A percentile compares a stretch with the other conserved stretches of the same genome.
These are phyloP conservation scores for Byssoonygena ceratinophila DNA, from an alignment of 2,329 filamentous ascomycete genomes.

Conservation along the genomic window DNA sequence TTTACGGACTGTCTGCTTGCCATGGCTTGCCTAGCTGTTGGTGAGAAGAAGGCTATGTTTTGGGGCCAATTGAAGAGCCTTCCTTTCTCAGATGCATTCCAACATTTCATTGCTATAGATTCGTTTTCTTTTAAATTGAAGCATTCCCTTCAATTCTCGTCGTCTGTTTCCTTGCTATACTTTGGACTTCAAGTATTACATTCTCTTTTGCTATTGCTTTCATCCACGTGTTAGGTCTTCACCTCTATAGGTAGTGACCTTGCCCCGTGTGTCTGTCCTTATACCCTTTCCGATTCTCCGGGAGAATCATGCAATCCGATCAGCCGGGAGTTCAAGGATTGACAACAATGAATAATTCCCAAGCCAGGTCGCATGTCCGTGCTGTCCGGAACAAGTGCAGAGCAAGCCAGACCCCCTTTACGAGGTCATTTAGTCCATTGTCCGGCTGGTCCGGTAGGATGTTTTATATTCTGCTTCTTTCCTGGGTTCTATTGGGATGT, in stretches of 20 bases:
- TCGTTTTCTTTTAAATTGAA: neutral
- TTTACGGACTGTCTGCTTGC: too few species aligned
- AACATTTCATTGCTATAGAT: too few species aligned
- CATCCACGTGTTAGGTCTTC: neutral
- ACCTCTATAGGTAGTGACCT: neutral
- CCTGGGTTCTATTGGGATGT: neutral
- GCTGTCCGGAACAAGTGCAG: neutral
- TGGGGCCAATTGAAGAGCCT: too few species aligned
- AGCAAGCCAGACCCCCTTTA: neutral
- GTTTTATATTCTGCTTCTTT: constrained; percentile 3
- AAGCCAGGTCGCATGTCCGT: neutral
- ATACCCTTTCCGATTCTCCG: neutral
- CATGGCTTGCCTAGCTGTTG: too few species aligned
- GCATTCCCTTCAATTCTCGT: neutral
- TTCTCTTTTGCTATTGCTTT: neutral
- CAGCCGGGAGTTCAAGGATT: neutral
- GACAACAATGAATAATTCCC: neutral
- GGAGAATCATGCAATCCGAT: neutral
- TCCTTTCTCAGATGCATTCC: neutral
- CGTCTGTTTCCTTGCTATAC: neutral
- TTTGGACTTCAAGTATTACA: neutral
- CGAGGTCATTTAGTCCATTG: neutral
- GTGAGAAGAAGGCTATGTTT: too few species aligned
- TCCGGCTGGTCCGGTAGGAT: neutral
- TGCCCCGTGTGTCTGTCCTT: neutral